These are phyloP conservation scores for Rhytidhysteron rufulum DNA, from an alignment of 2,329 filamentous ascomycete genomes.

Conservation along the genomic window DNA sequence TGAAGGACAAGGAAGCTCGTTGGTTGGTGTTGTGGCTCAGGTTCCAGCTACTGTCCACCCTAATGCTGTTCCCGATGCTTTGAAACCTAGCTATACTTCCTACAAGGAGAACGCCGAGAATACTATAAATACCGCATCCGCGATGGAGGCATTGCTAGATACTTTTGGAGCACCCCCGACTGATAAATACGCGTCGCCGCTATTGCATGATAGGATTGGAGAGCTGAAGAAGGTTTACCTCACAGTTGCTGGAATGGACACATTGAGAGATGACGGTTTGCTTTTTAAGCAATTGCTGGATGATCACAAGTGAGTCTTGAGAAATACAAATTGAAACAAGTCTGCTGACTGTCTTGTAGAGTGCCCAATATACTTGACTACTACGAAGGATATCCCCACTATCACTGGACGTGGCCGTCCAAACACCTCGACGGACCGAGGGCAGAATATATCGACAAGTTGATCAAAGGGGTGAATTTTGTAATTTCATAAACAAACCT, in stretches of 20 bases:
- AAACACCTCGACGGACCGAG: constrained; percentile 20
- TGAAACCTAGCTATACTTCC: constrained; percentile 30
- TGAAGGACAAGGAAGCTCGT: constrained; percentile 23
- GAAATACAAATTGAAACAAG: constrained; percentile 1
- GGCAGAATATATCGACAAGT: constrained; percentile 18
- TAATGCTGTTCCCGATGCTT: constrained; percentile 32
- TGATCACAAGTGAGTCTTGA: constrained; percentile 18
- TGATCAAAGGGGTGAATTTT: constrained; percentile 21
- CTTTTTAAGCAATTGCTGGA: constrained; percentile 28
- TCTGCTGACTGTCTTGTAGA: constrained; percentile 17
- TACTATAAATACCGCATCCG: constrained; percentile 32
- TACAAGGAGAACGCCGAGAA: constrained; percentile 34
- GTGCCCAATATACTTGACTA: constrained; percentile 27
- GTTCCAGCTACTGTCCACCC: constrained; percentile 37
- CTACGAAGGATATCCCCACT: constrained; percentile 35
- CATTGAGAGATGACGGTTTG: constrained; percentile 31
- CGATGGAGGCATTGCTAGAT: constrained; percentile 32
- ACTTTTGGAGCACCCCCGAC: constrained; percentile 28
- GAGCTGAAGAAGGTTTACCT: constrained; percentile 31
- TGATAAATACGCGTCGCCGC: constrained; percentile 28
- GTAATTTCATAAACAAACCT: constrained; percentile 14
- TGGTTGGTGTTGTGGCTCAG: constrained; percentile 38
- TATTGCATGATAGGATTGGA: constrained; percentile 26
- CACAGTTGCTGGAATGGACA: constrained; percentile 28
- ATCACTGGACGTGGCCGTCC: constrained; percentile 34